Conservation (phyloP, 2,329 filamentous ascomycete species). For the Cadophora gregata region DNA sequence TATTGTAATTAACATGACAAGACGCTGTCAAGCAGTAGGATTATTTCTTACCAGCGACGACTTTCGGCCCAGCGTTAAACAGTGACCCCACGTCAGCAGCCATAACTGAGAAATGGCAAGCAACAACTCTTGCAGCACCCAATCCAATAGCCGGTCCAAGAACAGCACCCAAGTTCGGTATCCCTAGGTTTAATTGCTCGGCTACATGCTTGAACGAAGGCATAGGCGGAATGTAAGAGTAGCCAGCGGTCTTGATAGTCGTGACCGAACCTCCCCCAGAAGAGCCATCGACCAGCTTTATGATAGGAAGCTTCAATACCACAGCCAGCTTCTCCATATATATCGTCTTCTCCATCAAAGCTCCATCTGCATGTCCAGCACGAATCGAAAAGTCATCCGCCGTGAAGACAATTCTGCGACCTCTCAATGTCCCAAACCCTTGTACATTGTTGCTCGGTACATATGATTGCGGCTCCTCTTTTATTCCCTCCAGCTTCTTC, state of each 20-base stretch:
- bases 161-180: slow-evolving; percentile 68
- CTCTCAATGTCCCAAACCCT: slow-evolving; percentile 58
- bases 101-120: slow-evolving; percentile 71
- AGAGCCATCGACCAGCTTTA: slow-evolving; percentile 69
- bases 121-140: slow-evolving; percentile 65
- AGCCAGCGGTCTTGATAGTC: slow-evolving; percentile 60
- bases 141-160: slow-evolving; percentile 68
- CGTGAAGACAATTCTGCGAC: slow-evolving; percentile 62
- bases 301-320: slow-evolving; percentile 60
- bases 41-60: slow-evolving; percentile 53
- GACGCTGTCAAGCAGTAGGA: neutral
- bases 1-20: slow-evolving; percentile 16
- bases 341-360: slow-evolving; percentile 61
- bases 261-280: slow-evolving; percentile 68
- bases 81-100: slow-evolving; percentile 64
- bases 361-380: slow-evolving; percentile 68
- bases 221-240: slow-evolving; percentile 65
- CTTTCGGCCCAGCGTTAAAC: slow-evolving; percentile 69
- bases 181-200: slow-evolving; percentile 65
- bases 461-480: slow-evolving; percentile 57
- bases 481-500: slow-evolving; percentile 53
- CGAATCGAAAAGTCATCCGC: slow-evolving; percentile 69
- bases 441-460: slow-evolving; percentile 68
- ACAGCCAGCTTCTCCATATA: slow-evolving; percentile 68
- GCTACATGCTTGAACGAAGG: slow-evolving; percentile 58